These are phyloP conservation scores for Leishmania tropica DNA, from an alignment of 208 protist genomes.

Conservation along the genomic window DNA sequence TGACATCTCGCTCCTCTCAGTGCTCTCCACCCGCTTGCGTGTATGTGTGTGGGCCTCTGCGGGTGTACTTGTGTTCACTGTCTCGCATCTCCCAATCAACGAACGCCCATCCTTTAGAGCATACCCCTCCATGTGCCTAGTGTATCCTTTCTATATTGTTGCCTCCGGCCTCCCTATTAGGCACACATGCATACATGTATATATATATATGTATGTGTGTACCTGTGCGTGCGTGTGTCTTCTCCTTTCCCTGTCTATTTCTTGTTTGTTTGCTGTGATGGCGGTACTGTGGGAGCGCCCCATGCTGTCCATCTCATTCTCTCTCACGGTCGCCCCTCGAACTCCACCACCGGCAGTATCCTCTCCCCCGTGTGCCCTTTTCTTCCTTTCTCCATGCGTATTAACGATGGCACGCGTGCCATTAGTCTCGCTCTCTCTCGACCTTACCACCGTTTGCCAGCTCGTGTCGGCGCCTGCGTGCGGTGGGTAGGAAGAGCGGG, in stretches of 20 bases:
- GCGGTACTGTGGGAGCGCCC: neutral
- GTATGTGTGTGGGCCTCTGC: neutral
- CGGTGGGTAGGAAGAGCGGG: neutral
- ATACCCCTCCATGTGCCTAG: neutral
- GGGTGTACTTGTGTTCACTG: neutral
- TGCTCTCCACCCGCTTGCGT: neutral
- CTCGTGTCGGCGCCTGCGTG: neutral
- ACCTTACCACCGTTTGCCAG: neutral
- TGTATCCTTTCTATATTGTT: neutral
- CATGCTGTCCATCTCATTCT: neutral
- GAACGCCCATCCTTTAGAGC: neutral
- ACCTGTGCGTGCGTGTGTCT: neutral
- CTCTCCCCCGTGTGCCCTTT: neutral
- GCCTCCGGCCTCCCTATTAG: neutral
- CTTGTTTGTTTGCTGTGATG: neutral
- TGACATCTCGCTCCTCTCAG: constrained; percentile 1
- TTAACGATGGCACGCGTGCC: neutral
- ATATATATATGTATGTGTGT: neutral
- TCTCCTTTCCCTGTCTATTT: neutral
- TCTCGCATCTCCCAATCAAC: neutral
- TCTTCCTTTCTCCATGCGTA: neutral
- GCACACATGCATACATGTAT: neutral
- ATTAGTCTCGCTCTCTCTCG: neutral
- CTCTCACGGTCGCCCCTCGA: no score
- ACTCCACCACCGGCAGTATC: no score